A percentile compares a stretch with the other conserved stretches of the same genome.
phyloP scores from a whole-genome alignment of 2,329 filamentous ascomycete genomes.

The Verticillium tricorpus region DNA sequence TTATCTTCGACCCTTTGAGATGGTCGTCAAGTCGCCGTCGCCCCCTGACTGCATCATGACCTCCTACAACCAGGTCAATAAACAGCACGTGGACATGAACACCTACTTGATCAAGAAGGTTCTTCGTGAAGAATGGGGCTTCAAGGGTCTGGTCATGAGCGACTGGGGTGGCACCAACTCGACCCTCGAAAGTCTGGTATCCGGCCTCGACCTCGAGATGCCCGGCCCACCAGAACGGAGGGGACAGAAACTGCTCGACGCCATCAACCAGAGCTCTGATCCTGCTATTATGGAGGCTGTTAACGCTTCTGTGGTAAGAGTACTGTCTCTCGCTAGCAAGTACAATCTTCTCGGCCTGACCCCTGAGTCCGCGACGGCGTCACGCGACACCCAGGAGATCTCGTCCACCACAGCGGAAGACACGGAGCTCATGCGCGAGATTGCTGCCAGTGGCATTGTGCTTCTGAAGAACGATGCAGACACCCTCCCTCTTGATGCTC shows the following conservation, averaged over 20 bases:
- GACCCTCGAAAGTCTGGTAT: slow-evolving; percentile 24
- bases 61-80: slow-evolving; percentile 33
- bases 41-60: slow-evolving; percentile 33
- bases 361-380: not conserved
- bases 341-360: not conserved
- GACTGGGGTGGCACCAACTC: slow-evolving; percentile 38
- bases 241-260: not conserved
- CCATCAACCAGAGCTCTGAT: too few relatives aligned
- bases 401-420: not conserved
- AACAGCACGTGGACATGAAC: slow-evolving; percentile 36
- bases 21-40: slow-evolving; percentile 25
- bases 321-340: not conserved
- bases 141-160: slow-evolving; percentile 39
- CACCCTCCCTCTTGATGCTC: slow-evolving; percentile 1
- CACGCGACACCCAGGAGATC: not conserved
- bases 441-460: slow-evolving; percentile 8
- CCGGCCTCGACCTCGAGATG: slow-evolving; percentile 29
- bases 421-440: not conserved
- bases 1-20: slow-evolving; percentile 30
- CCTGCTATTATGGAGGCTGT: not conserved
- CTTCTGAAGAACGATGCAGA: slow-evolving; percentile 13
- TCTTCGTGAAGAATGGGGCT: slow-evolving; percentile 39
- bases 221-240: slow-evolving; percentile 22
- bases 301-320: not conserved
- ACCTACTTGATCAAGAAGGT: slow-evolving; percentile 31